Evolutionary conservation across 805 yeast species (phyloP), one percentile per base, ranked within the genome.

Genomic region (Candida dajiaensis): DNA sequence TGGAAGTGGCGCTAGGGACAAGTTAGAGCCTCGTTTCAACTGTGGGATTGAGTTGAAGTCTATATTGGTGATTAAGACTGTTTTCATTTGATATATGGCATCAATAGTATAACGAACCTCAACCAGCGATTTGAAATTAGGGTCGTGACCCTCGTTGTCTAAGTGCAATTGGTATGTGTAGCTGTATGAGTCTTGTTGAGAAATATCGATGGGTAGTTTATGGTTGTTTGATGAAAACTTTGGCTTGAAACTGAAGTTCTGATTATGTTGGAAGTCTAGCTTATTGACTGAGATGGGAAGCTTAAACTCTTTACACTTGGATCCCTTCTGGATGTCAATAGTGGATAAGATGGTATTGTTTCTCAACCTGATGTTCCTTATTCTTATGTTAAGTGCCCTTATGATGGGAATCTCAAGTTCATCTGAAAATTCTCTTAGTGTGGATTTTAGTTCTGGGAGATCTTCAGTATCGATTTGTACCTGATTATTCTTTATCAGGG

Each of bases 351-450:
- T 53, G 3, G 69, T 55, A 46, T 71, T 63, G 9, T 78, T 77
- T 6, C 77, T 75, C 6, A 80, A 72, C 48, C 71, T 72, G 8
- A 77, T 68, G 26, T 77, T 72, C 40, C 74, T 65, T 16, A 78
- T 59, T 44, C 71, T 66, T 6, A 78, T 63, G n/a, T 73, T 71
- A 36, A 78, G 54, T 0, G 76, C 70, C 1, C 70, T 56, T 18
- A 57, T 57, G 3, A 66, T 62, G 3, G 70, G 67, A 6, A 66
- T 18, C 11, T 22, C 35, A 1, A 50, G 8, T 19, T 42, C 33
- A 20, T 37, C 21, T 5, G 21, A 33, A 23, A 40, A 11, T 29
- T 46, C 42, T 1, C 26, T 6, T 4, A 18, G 38, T 11, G 28
- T 36, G 3, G 46, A 36, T 33, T 31, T 26, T 13, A 33, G 26